These are phyloP conservation scores for Coniochaeta pulveracea DNA, from an alignment of 2,329 filamentous ascomycete genomes.

Conservation along the genomic window DNA sequence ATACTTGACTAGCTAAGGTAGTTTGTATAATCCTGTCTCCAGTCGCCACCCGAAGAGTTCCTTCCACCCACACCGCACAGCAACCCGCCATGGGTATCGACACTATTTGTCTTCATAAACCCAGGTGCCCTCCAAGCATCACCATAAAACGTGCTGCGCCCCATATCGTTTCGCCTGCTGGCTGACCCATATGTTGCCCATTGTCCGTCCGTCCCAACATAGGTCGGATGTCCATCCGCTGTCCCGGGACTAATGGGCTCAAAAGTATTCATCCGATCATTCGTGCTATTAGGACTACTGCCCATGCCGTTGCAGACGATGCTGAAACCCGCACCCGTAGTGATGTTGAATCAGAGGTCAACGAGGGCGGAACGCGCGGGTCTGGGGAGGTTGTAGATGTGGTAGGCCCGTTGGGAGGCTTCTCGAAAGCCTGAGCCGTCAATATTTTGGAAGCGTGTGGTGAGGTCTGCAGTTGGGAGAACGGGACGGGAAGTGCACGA, in stretches of 20 bases:
- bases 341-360: constrained; percentile 25
- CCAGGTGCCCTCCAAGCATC: constrained; percentile 21
- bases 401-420: constrained; percentile 28
- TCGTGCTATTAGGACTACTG: constrained; percentile 20
- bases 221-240: constrained; percentile 15
- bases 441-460: constrained; percentile 22
- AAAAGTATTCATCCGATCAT: constrained; percentile 23
- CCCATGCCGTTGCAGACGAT: constrained; percentile 30
- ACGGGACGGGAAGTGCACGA: too few relatives aligned
- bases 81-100: constrained; percentile 14
- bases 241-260: constrained; percentile 19
- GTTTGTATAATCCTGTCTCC: constrained; percentile 23
- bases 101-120: constrained; percentile 22
- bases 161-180: constrained; percentile 26
- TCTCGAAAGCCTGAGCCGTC: constrained; percentile 28
- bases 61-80: constrained; percentile 20
- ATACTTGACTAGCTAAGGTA: constrained; percentile 25
- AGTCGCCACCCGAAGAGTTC: constrained; percentile 19
- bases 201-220: constrained; percentile 22
- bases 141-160: constrained; percentile 31
- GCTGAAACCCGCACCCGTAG: constrained; percentile 20
- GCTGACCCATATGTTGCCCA: constrained; percentile 29
- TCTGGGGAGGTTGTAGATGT: constrained; percentile 16
- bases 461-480: constrained; percentile 11
- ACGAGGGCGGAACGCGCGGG: constrained; percentile 21